These are phyloP conservation scores for Recurvomyces mirabilis DNA, from an alignment of 495 filamentous ascomycete species.

Conservation along the genomic window DNA sequence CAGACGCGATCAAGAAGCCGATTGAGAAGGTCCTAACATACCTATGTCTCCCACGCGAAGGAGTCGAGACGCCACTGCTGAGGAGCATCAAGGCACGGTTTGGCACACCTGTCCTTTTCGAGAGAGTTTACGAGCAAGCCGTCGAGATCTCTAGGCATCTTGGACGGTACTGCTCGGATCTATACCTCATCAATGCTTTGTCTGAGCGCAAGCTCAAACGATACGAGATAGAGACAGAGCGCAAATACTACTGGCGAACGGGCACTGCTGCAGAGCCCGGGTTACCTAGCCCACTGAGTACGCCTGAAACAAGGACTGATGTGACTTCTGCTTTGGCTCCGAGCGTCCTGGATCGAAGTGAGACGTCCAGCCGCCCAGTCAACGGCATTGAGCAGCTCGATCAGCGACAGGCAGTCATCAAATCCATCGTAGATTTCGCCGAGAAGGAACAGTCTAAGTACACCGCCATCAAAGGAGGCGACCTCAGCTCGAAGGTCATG, in stretches of 20 bases:
- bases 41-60: slow-evolving; percentile 30
- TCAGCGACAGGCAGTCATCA: slow-evolving; percentile 42
- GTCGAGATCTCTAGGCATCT: slow-evolving; percentile 53
- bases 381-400: slow-evolving; percentile 35
- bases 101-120: slow-evolving; percentile 46
- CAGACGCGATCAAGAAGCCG: slow-evolving; percentile 47
- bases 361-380: no score
- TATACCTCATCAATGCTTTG: slow-evolving; percentile 64
- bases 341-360: no score
- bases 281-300: not conserved
- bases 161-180: slow-evolving; percentile 79
- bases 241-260: slow-evolving; percentile 3
- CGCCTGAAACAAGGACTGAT: no score
- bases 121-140: slow-evolving; percentile 47
- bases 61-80: slow-evolving; percentile 55
- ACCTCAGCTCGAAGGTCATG: slow-evolving; percentile 64
- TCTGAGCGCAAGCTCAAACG: slow-evolving; percentile 36
- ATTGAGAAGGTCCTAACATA: slow-evolving; percentile 53
- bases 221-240: slow-evolving; percentile 3
- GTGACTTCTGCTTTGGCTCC: no score
- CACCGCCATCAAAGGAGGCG: slow-evolving; percentile 24
- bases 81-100: slow-evolving; percentile 43
- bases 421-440: slow-evolving; percentile 39
- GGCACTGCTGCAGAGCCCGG: not conserved
- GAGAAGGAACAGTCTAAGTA: slow-evolving; percentile 6